These are phyloP conservation scores for Didymella pinodella DNA, from an alignment of 2,329 filamentous ascomycete species.

Conservation along the genomic window DNA sequence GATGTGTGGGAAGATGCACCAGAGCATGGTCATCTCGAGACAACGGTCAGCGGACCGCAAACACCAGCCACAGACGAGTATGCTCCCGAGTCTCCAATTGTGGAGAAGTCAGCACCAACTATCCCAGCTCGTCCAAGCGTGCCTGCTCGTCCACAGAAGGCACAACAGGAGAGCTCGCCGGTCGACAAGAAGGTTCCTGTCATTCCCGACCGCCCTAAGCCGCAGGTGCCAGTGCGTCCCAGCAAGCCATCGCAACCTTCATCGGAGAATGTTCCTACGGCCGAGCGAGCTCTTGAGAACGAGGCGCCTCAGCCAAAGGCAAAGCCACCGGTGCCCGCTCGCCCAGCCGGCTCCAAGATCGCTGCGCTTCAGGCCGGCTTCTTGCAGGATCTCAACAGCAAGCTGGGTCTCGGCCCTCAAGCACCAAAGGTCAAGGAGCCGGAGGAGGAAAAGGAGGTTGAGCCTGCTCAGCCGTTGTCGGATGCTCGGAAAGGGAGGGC, in stretches of 20 bases:
- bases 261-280: constrained; percentile 47
- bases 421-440: constrained; percentile 78
- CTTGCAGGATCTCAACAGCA: constrained; percentile 90
- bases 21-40: constrained; percentile 80
- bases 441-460: constrained; percentile 63
- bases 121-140: constrained; percentile 42
- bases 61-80: constrained; percentile 58
- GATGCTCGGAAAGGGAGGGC: constrained; percentile 93
- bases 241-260: constrained; percentile 60
- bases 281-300: constrained; percentile 35
- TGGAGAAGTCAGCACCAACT: constrained; percentile 35
- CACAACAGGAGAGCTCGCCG: constrained; percentile 52
- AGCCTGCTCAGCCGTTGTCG: constrained; percentile 78
- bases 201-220: constrained; percentile 68
- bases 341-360: constrained; percentile 84
- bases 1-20: constrained; percentile 96
- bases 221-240: constrained; percentile 67
- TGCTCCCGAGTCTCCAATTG: constrained; percentile 43
- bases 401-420: constrained; percentile 85
- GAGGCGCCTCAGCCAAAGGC: constrained; percentile 64
- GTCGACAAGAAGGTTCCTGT: constrained; percentile 61
- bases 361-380: constrained; percentile 90
- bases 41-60: constrained; percentile 69
- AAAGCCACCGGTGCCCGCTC: constrained; percentile 84
- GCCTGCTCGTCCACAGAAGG: constrained; percentile 47